Base-by-base conservation (phyloP, 345 rosid genomes). In the Salix udensis region DNA sequence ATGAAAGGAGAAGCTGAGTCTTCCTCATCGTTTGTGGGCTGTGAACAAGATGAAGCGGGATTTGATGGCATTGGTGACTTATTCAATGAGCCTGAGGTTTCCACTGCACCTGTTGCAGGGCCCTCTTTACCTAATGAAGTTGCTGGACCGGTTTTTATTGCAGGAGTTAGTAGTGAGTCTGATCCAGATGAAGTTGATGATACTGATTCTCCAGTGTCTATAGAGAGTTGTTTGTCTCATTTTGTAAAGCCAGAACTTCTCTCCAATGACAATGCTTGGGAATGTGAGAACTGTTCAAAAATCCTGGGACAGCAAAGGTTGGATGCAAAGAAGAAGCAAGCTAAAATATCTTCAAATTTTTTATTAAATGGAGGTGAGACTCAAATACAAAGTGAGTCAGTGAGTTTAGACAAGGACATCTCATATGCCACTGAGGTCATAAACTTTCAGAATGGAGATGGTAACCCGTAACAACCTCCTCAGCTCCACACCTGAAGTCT, bases 171-270 rank as follows among this genome's bases (percentile, higher is more conserved):
- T 82, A 92, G 98, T 72, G 99, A 91, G 34, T 94, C 99, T 77
- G 99, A 96, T 83, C 96, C 97, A 18, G 96, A 88, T 76, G 96
- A 96, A 82, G 97, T 96, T 75, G 98, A 92, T 87, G 78, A 96
- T 83, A 82, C 93, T 26, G 87, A 88, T 85, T 89, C 96, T 77
- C 94, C 96, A 0, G 97, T 94, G 75, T 92, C 98, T 65, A 86
- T 96, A 5, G 99, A 94, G 85, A 91, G 97, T 68, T 96, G 98
- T 79, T 90, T 96, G 86, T 80, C 88, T 81, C 94, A 89, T 83
- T 94, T 91, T 78, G 84, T 91, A 68, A 90, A 91, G 85, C 89
- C 90, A 68, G 99, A 96, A 83, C 85, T 92, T 80, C 92, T 96
- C 74, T 86, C 89, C 19, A 83, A 90, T 76, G 97, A 94, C 84